phyloP scores from a whole-genome alignment of 2,329 filamentous ascomycete genomes.

The Penicillium polonicum region DNA sequence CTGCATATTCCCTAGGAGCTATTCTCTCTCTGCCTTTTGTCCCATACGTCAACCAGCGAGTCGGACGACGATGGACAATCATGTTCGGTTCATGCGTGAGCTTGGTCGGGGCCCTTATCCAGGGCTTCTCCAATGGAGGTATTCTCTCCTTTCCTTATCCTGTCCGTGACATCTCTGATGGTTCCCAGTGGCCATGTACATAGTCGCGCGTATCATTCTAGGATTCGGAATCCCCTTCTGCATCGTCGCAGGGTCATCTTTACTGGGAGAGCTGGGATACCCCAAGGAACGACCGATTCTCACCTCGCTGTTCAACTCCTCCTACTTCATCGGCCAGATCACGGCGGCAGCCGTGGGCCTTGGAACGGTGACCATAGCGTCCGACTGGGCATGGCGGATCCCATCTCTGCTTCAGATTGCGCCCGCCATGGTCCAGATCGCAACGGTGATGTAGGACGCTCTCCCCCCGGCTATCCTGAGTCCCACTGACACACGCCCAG shows the following conservation, averaged over 20 bases:
- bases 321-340: constrained; percentile 32
- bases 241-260: constrained; percentile 57
- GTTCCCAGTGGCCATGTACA: constrained; percentile 55
- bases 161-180: background rate
- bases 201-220: constrained; percentile 59
- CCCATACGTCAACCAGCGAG: constrained; percentile 54
- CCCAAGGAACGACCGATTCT: constrained; percentile 61
- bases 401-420: constrained; percentile 47
- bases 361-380: constrained; percentile 34
- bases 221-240: constrained; percentile 62
- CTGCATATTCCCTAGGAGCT: constrained; percentile 61
- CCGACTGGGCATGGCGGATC: constrained; percentile 49
- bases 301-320: constrained; percentile 61
- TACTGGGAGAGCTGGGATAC: constrained; percentile 61
- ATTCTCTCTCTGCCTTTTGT: constrained; percentile 60
- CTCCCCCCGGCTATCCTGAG: background rate
- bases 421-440: constrained; percentile 27
- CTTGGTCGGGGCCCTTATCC: constrained; percentile 56
- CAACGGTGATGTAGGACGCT: constrained; percentile 26
- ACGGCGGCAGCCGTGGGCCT: constrained; percentile 29
- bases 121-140: constrained; percentile 53
- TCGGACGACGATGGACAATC: constrained; percentile 59
- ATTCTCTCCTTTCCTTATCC: constrained; percentile 14
- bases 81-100: constrained; percentile 56
- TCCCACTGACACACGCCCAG: constrained; percentile 5